Evolutionary conservation across 169 alveolate genomes (phyloP).

Genomic region (Plasmodium coatneyi): DNA sequence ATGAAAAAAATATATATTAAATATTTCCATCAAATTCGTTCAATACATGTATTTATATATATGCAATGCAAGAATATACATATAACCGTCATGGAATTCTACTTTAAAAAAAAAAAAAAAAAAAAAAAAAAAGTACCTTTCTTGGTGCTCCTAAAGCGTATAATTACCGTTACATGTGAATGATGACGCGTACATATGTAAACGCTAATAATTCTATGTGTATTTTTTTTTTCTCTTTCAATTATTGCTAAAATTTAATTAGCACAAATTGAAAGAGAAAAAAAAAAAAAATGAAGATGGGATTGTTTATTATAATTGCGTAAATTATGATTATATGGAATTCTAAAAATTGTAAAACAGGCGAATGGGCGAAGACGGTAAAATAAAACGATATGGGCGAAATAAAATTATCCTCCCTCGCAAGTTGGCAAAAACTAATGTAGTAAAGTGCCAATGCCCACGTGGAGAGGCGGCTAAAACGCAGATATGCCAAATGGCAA

Average conservation of each 20-base stretch:
- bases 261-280: not conserved
- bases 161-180: not conserved
- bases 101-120: not conserved
- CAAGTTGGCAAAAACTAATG: not conserved
- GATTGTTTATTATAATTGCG: not conserved
- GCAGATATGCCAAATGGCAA: not conserved
- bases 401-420: not conserved
- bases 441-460: not conserved
- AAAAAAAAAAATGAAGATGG: not conserved
- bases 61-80: not conserved
- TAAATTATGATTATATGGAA: not conserved
- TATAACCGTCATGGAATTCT: not conserved
- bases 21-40: not conserved
- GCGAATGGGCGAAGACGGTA: not conserved
- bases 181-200: not conserved
- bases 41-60: not conserved
- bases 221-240: not conserved
- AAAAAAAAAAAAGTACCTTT: not conserved
- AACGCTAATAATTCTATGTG: not conserved
- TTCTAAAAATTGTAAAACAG: not conserved
- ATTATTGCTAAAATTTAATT: not conserved
- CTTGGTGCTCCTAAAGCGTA: not conserved
- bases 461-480: not conserved
- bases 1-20: not conserved
- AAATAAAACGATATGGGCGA: not conserved